These are phyloP conservation scores for Alternaria triticimaculans DNA, from an alignment of 2,329 filamentous ascomycete genomes.

Conservation along the genomic window DNA sequence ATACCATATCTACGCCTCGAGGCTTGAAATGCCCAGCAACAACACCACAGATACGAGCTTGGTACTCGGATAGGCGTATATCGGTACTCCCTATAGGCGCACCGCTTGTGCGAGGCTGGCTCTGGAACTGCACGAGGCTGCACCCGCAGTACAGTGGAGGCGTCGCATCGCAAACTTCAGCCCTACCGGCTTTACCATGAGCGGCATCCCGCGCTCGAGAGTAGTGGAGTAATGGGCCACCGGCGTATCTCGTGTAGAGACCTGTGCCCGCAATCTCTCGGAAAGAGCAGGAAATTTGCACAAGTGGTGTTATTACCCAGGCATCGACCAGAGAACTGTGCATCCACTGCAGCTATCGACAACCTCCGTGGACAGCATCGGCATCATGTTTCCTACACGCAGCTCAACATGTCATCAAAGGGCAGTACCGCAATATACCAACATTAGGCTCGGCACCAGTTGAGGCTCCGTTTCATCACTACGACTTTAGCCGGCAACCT, in stretches of 20 bases:
- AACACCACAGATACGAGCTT: conserved; percentile 6
- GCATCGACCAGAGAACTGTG: neutral
- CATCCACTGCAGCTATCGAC: neutral
- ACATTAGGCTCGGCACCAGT: conserved; percentile 7
- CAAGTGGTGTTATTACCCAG: neutral
- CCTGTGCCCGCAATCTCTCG: neutral
- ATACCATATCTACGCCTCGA: conserved; percentile 2
- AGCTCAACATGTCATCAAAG: neutral
- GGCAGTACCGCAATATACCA: conserved; percentile 4
- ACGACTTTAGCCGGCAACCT: conserved; percentile 11
- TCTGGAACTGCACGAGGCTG: neutral
- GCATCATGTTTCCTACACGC: neutral
- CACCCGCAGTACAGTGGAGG: neutral
- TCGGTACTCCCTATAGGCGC: neutral
- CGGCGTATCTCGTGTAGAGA: neutral
- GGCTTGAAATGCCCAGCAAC: conserved; percentile 7
- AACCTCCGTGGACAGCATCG: neutral
- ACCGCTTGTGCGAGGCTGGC: conserved; percentile 1
- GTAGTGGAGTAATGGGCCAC: conserved; percentile 3
- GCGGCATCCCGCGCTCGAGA: conserved; percentile 2
- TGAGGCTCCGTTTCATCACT: conserved; percentile 3
- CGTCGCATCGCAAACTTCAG: conserved; percentile 6
- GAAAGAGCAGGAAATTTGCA: neutral
- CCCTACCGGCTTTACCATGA: conserved; percentile 7
- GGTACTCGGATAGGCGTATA: conserved; percentile 3